A percentile compares a stretch with the other conserved stretches of the same genome.
phyloP scores from a whole-genome alignment of 2,329 filamentous ascomycete genomes.

The Cladosporium sp. region DNA sequence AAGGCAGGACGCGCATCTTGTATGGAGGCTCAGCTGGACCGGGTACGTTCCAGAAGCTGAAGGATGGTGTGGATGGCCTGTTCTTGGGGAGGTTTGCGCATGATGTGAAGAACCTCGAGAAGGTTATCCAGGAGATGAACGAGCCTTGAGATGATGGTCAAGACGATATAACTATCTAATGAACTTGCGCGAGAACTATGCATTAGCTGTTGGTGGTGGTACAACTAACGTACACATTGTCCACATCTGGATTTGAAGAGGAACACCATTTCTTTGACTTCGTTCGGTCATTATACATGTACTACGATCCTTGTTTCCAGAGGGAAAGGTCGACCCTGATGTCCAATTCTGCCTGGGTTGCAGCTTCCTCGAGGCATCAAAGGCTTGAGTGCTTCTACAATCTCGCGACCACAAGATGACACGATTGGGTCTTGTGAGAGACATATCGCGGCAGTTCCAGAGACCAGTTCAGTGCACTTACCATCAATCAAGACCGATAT shows the following conservation, averaged over 20 bases:
- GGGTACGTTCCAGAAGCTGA: conserved; percentile 69
- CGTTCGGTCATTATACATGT: background rate
- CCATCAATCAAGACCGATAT: background rate
- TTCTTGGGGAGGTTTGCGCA: conserved; percentile 82
- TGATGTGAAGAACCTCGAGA: conserved; percentile 68
- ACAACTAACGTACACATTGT: background rate
- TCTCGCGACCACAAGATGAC: no score
- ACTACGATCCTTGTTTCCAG: background rate
- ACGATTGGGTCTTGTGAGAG: no score
- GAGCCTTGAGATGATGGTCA: background rate
- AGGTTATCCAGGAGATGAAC: conserved; percentile 69
- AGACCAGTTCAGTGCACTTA: background rate
- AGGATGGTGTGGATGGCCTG: conserved; percentile 72
- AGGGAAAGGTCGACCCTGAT: background rate
- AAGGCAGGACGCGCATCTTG: conserved; percentile 65
- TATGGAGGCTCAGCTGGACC: conserved; percentile 84
- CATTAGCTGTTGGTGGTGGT: background rate
- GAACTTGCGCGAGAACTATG: background rate
- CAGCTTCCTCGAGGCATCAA: background rate
- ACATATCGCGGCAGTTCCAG: no score
- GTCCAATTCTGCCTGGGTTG: background rate
- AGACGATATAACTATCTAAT: background rate
- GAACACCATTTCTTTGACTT: background rate
- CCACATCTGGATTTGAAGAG: background rate
- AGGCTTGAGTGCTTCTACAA: background rate